Percentiles rank a stretch among this genome's conserved stretches.
Evolutionary conservation across 2,329 filamentous ascomycete species (phyloP).

Genomic region (Aspergillus udagawae): DNA sequence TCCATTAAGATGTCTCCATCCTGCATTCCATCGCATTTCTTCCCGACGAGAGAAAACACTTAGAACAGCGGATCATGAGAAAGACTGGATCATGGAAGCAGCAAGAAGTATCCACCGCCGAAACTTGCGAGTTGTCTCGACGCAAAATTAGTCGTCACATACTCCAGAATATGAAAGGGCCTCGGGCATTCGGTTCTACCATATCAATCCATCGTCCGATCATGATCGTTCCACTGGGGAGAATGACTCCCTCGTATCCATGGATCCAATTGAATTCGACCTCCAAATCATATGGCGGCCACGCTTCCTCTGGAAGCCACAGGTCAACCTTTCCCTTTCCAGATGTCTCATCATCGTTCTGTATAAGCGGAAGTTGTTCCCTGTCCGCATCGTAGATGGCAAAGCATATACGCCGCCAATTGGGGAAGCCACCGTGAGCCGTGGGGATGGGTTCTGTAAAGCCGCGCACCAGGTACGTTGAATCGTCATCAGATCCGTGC

Average conservation of each 20-base stretch:
- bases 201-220: conserved; percentile 46
- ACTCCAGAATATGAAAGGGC: conserved; percentile 34
- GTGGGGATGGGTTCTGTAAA: conserved; percentile 29
- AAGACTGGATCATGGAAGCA: neutral
- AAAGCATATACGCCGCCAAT: conserved; percentile 38
- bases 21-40: neutral
- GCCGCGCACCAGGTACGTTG: conserved; percentile 26
- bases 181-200: conserved; percentile 15
- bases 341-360: conserved; percentile 14
- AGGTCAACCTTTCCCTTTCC: neutral
- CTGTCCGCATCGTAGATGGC: conserved; percentile 26
- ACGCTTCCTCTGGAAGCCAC: conserved; percentile 10
- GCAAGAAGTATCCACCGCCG: neutral
- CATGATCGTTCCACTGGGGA: conserved; percentile 47
- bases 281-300: conserved; percentile 11
- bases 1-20: neutral
- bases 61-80: neutral
- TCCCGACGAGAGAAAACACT: neutral
- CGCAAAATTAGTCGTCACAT: conserved; percentile 5
- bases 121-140: neutral
- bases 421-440: conserved; percentile 26
- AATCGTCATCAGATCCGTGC: conserved; percentile 6
- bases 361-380: conserved; percentile 14
- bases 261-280: conserved; percentile 34
- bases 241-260: conserved; percentile 46